These are phyloP conservation scores for Dipteronia sinensis DNA, from an alignment of 345 rosid genomes.

Conservation along the genomic window DNA sequence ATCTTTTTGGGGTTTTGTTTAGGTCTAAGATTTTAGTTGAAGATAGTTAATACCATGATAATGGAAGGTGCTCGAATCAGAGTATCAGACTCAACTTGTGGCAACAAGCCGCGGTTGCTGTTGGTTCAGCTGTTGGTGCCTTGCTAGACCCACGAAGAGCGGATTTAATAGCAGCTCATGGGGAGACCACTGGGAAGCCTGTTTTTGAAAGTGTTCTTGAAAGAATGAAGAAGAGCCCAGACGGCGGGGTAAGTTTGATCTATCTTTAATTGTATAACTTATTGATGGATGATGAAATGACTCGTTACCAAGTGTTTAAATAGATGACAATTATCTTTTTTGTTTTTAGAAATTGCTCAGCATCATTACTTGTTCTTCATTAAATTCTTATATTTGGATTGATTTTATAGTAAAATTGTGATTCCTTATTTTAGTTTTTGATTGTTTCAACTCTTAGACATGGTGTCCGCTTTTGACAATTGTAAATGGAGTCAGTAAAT, in stretches of 20 bases:
- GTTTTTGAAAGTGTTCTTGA: slow-evolving; percentile 68
- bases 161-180: slow-evolving; percentile 73
- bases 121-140: slow-evolving; percentile 76
- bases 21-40: slow-evolving; percentile 11
- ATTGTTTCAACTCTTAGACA: not conserved
- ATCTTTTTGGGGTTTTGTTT: not conserved
- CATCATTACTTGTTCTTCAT: not conserved
- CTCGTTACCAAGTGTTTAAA: too few relatives aligned
- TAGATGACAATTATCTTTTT: too few relatives aligned
- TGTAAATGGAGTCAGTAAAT: too few relatives aligned
- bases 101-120: slow-evolving; percentile 76
- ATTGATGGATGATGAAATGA: not conserved
- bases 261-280: not conserved
- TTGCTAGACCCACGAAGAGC: slow-evolving; percentile 67
- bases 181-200: slow-evolving; percentile 76
- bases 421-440: not conserved
- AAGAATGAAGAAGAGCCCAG: slow-evolving; percentile 65
- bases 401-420: too few relatives aligned
- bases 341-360: not conserved
- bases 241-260: slow-evolving; percentile 56
- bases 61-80: slow-evolving; percentile 44
- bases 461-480: too few relatives aligned
- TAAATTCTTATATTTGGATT: too few relatives aligned
- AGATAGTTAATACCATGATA: slow-evolving; percentile 8
- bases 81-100: slow-evolving; percentile 50